Evolutionary conservation across 306 rosid species (phyloP).

Genomic region (Nissolia schottii): DNA sequence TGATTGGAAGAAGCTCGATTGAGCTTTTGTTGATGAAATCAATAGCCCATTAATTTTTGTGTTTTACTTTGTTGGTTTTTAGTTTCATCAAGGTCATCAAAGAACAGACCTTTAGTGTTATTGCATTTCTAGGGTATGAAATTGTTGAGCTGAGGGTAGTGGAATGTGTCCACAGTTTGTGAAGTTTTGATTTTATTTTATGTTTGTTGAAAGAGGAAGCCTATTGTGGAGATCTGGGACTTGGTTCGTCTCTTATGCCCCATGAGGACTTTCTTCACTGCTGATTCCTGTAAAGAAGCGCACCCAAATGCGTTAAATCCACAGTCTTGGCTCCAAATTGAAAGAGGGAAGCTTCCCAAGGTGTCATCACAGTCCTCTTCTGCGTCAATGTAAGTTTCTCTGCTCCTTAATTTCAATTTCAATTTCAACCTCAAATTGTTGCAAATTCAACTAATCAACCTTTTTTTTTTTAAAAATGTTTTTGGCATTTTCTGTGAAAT

Average conservation of each 20-base stretch:
- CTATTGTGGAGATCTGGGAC: constrained; percentile 77
- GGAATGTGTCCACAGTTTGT: constrained; percentile 31
- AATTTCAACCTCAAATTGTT: not conserved
- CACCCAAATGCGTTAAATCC: constrained; percentile 78
- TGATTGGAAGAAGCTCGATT: not conserved
- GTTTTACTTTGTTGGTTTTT: not conserved
- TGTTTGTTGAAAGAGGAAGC: constrained; percentile 24
- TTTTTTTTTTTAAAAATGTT: not conserved
- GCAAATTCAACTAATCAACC: not conserved
- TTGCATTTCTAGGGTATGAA: constrained; percentile 19
- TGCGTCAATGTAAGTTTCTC: constrained; percentile 66
- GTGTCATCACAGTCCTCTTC: constrained; percentile 56
- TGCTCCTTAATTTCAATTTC: not conserved
- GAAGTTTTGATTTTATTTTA: constrained; percentile 22
- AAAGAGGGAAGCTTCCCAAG: constrained; percentile 81
- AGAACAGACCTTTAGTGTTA: not conserved
- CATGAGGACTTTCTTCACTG: constrained; percentile 87
- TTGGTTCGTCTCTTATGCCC: constrained; percentile 63
- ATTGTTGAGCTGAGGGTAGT: constrained; percentile 8
- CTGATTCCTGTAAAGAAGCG: constrained; percentile 68
- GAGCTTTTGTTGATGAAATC: not conserved
- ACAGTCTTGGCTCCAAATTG: constrained; percentile 88
- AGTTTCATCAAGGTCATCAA: not conserved
- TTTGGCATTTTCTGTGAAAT: constrained; percentile 4
- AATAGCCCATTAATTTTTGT: not conserved